Base-by-base conservation (phyloP, 768 basidiomycete species). In the Lentinula raphanica region DNA sequence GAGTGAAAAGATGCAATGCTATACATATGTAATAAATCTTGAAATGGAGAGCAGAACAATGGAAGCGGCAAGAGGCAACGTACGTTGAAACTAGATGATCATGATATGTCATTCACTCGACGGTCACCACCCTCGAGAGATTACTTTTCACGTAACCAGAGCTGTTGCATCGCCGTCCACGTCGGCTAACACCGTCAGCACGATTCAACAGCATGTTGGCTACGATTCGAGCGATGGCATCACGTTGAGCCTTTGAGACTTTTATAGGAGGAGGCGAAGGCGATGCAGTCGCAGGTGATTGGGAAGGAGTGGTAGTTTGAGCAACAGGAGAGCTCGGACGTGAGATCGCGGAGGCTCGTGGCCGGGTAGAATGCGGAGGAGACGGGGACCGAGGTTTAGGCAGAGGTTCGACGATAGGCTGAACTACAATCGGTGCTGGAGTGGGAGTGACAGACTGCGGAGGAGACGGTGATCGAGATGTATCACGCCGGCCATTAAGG, bases 31-130 rank as follows among this genome's bases (percentile, higher is more conserved):
- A 56, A 56, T 56, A 56, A 56, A 56, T 56, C 54, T 42, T 46
- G 54, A 31, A 32, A 56, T 31, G 31, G 40, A 44, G 27, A 29
- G 54, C 40, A 44, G 32, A 40, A 35, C 23, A 56, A n/a, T n/a
- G n/a, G n/a, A 29, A 28, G 19, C 8, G 40, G 1, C 9, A 23
- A 42, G 27, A 40, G 31, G 54, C 25, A 38, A 56, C 40, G 42
- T 31, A 81, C 44, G 40, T 31, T 23, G 17, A 21, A 19, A 27
- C n/a, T 15, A 39, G 53, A 54, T 40, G 38, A 15, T 19, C 5
- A 19, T 7, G n/a, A 23, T n/a, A n/a, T n/a, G n/a, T n/a, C 50
- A 35, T 15, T 49, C 35, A 57, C 46, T 57, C 56, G 8, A 57
- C 56, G 15, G 29, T 36, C 17, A 57, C 35, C 25, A 57, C 56